Base-by-base conservation (phyloP, 768 basidiomycete species). In the Sporobolomyces phaffii region DNA sequence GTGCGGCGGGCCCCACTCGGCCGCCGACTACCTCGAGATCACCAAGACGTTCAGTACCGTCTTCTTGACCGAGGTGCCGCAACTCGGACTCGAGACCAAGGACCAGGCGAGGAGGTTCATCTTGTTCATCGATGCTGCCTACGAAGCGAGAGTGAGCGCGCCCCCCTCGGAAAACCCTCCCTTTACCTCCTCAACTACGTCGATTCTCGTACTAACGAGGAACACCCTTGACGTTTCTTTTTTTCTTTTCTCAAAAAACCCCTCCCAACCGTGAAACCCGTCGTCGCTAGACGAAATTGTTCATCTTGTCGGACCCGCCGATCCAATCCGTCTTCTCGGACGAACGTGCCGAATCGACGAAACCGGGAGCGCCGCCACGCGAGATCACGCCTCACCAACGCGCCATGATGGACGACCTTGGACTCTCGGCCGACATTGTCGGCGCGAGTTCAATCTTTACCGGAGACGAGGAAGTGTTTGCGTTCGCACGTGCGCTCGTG, bases 391-490 rank as follows among this genome's bases (percentile, higher is more conserved):
- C 91, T 73, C 90, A 96, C 76, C 90, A 92, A 89, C 85, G 91
- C 31, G 86, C 83, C 73, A 85, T 93, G 63, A 92, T 97, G 90
- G 92, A 96, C 72, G 93, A 97, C 75, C 83, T 97, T n/a, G 91
- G 91, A 24, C 80, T 97, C 1, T 82, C 87, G 1, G 82, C 82
- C 28, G 85, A 91, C 33, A 79, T 83, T 24, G 87, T 94, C 22
- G 89, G 91, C 38, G 81, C 82, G 2, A 90, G 88, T 68, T 87
- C 91, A 47, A 88, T 99, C 80, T 98, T 98, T 76, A 87, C 87
- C 0, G 93, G 94, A 5, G 93, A 98, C 74, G 96, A 98, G 77
- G 96, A 98, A 78, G 77, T 97, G 0, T 99, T 99, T 76, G 96
- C 96, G 0, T 99, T 97, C 77, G 92, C 91, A 15, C 84, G 96